Evolutionary conservation across 208 protist genomes (phyloP), one percentile per base, ranked within the genome.

Genomic region (Tritrichomonas musculus): DNA sequence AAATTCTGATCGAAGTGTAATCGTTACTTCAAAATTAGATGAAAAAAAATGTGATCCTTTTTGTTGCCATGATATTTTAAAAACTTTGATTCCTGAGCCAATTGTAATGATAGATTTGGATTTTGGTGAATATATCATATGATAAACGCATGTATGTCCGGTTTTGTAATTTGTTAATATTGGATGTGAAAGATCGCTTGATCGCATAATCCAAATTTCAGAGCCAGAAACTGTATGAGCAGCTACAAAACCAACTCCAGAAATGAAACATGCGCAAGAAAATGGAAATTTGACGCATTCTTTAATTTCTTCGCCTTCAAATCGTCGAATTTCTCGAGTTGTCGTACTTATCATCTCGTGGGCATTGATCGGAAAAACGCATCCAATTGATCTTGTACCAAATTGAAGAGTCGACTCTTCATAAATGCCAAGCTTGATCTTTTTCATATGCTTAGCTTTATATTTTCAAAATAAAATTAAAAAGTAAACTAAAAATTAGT

Each of bases 111-210:
- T 50, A 47, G 73, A 30, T 17, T 82, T 30, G n/a, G 73, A 82
- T 82, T 82, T 82, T 50, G 73, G 39, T n/a, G 73, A 82, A 50
- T 82, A 82, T n/a, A 82, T 9, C 39, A 82, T 82, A 39, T 82
- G 73, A 82, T 47, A 82, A 4, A 82, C 73, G 20, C 73, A 17
- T 25, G 50, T 41, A 82, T 82, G 73, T 20, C 41, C 41, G 14
- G 73, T 50, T 50, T 82, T 39, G 4, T 50, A 47, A 13, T 41
- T 41, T 50, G 73, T 50, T 22, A 82, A 50, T 50, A 47, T 49
- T 30, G 41, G 11, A 39, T 27, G 33, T 50, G 44, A 20, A 47
- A 39, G 8, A 50, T 82, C 41, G 50, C 27, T 53, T 20, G 36
- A 50, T 27, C 49, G 33, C 33, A 82, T 47, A 8, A 39, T 41